Evolutionary conservation across 306 rosid genomes (phyloP).

Genomic region (Abrus pulchellus): DNA sequence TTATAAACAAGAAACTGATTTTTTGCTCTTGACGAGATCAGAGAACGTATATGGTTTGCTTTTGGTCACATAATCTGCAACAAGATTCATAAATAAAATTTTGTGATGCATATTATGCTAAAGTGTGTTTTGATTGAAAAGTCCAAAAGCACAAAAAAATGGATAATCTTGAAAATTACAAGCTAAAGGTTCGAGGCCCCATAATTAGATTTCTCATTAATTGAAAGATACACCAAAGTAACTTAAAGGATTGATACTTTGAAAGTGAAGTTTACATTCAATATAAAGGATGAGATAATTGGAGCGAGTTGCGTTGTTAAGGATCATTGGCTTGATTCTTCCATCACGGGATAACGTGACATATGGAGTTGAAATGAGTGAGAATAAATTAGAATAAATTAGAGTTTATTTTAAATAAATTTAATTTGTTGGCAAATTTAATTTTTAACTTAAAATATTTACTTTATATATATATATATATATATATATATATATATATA

Average conservation of each 20-base stretch:
- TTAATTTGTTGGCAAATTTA: no score
- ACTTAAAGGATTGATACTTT: background rate
- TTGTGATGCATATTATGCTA: background rate
- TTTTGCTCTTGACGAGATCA: background rate
- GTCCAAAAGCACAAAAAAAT: slow-evolving; percentile 22
- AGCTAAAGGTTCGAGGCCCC: background rate
- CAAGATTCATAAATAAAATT: slow-evolving; percentile 24
- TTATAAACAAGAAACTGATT: background rate
- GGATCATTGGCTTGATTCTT: no score
- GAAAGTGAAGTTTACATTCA: background rate
- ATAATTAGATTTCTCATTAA: background rate
- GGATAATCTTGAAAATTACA: slow-evolving; percentile 26
- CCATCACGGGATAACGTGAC: no score
- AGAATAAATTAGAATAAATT: no score
- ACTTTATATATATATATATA: no score
- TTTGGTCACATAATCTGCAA: background rate
- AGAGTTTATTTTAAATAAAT: no score
- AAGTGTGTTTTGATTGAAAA: background rate
- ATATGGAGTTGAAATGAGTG: no score
- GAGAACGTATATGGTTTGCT: background rate
- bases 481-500: no score
- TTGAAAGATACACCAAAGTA: background rate
- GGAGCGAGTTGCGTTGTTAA: no score
- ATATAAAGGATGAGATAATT: no score
- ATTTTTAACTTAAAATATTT: no score